Conservation (phyloP, 306 rosid species). For the Malus sylvestris region DNA sequence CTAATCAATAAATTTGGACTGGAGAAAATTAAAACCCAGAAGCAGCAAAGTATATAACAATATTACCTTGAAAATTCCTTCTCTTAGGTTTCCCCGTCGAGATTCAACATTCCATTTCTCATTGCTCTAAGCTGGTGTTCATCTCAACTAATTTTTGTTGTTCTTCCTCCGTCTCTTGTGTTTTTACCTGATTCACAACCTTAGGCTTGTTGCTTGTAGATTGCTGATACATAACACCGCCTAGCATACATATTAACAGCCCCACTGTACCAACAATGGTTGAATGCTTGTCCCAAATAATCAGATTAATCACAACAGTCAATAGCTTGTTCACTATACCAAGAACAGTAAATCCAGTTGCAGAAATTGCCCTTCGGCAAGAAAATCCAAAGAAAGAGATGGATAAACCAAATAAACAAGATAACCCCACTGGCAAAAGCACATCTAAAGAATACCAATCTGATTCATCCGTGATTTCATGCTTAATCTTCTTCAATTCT, state of each 20-base stretch:
- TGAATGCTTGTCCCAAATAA: conserved; percentile 71
- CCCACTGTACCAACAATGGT: conserved; percentile 61
- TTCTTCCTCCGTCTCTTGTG: conserved; percentile 43
- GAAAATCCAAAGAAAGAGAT: conserved; percentile 86
- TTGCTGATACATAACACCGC: conserved; percentile 67
- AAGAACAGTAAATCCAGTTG: conserved; percentile 69
- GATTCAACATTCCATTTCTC: conserved; percentile 27
- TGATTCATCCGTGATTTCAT: conserved; percentile 57
- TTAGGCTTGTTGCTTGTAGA: conserved; percentile 58
- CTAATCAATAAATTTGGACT: background rate
- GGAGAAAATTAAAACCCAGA: background rate
- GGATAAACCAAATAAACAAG: conserved; percentile 60
- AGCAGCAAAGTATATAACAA: background rate
- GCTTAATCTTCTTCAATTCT: conserved; percentile 65
- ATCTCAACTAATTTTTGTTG: conserved; percentile 52
- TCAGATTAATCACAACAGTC: conserved; percentile 59
- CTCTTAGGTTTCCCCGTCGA: conserved; percentile 24
- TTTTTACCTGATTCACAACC: conserved; percentile 31
- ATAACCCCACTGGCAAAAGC: conserved; percentile 57
- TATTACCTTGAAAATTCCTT: background rate
- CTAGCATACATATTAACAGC: conserved; percentile 64
- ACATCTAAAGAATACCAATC: conserved; percentile 53
- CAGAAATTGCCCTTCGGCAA: conserved; percentile 74
- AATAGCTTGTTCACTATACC: conserved; percentile 71
- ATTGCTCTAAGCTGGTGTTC: conserved; percentile 29